phyloP scores from a whole-genome alignment of 2,329 filamentous ascomycete genomes.

The Fusarium transvaalense region DNA sequence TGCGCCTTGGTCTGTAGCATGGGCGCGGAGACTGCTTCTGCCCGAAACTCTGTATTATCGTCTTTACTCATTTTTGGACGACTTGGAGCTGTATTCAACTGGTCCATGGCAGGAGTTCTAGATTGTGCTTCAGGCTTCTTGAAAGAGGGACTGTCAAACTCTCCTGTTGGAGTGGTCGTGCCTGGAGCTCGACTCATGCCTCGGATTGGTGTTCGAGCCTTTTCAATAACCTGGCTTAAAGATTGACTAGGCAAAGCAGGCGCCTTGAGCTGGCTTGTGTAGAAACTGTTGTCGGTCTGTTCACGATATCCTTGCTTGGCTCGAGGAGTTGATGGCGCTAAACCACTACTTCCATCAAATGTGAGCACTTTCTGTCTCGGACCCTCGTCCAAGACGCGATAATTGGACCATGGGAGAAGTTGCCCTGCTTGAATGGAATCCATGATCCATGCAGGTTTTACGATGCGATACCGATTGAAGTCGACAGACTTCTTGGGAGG shows the following conservation, averaged over 20 bases:
- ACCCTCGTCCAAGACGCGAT: slow-evolving; percentile 87
- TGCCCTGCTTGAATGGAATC: slow-evolving; percentile 87
- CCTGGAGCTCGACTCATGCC: neutral
- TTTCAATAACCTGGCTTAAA: slow-evolving; percentile 49
- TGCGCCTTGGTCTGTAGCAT: slow-evolving; percentile 6
- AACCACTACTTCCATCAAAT: slow-evolving; percentile 71
- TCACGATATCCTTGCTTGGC: slow-evolving; percentile 76
- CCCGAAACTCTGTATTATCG: neutral
- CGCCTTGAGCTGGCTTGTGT: slow-evolving; percentile 75
- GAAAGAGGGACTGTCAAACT: neutral
- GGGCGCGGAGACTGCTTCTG: neutral
- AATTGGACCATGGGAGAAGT: slow-evolving; percentile 87
- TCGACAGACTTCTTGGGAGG: slow-evolving; percentile 95
- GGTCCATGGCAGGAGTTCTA: neutral
- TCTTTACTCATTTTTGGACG: neutral
- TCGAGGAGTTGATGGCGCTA: slow-evolving; percentile 73
- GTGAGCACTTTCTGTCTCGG: slow-evolving; percentile 82
- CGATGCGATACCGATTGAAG: slow-evolving; percentile 87
- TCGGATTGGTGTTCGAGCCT: slow-evolving; percentile 42
- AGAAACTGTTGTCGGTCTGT: slow-evolving; percentile 86
- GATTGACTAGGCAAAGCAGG: slow-evolving; percentile 49
- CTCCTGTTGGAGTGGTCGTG: neutral
- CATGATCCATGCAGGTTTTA: slow-evolving; percentile 93
- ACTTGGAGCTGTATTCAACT: neutral
- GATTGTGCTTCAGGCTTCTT: neutral